phyloP scores from a whole-genome alignment of 2,329 filamentous ascomycete genomes.

The Phaeosphaeriaceae sp. region DNA sequence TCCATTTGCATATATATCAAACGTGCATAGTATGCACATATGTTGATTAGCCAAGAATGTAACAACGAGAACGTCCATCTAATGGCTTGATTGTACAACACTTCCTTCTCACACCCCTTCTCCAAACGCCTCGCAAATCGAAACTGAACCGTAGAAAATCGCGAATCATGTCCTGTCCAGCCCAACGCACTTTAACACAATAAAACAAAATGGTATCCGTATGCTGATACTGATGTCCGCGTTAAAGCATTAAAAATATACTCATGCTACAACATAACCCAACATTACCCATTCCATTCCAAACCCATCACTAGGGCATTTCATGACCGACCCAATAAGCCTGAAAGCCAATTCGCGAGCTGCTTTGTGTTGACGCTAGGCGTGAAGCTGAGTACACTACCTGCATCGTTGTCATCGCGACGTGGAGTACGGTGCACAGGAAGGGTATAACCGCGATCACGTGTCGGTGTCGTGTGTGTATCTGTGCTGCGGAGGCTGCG shows the following conservation, averaged over 20 bases:
- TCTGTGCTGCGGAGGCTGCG: constrained; percentile 15
- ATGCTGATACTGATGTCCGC: no score
- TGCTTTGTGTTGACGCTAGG: constrained; percentile 36
- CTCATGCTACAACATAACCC: no score
- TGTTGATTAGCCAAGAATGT: no score
- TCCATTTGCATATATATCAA: no score
- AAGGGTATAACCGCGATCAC: constrained; percentile 27
- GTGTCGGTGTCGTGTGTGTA: constrained; percentile 20
- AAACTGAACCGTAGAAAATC: no score
- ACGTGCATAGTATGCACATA: no score
- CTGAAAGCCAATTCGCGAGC: constrained; percentile 42
- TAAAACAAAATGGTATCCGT: no score
- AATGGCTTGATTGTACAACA: neutral
- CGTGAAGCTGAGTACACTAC: constrained; percentile 27
- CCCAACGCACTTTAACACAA: no score
- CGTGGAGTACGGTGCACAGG: constrained; percentile 6
- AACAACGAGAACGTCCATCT: no score
- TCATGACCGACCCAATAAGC: constrained; percentile 32
- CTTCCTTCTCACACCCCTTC: neutral
- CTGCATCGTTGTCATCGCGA: constrained; percentile 5
- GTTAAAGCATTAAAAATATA: no score
- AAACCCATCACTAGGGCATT: neutral
- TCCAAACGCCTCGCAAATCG: neutral
- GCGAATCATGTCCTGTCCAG: no score
- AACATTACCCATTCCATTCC: neutral